Evolutionary conservation across 2,329 filamentous ascomycete species (phyloP).

Genomic region (Juglanconis sp.): DNA sequence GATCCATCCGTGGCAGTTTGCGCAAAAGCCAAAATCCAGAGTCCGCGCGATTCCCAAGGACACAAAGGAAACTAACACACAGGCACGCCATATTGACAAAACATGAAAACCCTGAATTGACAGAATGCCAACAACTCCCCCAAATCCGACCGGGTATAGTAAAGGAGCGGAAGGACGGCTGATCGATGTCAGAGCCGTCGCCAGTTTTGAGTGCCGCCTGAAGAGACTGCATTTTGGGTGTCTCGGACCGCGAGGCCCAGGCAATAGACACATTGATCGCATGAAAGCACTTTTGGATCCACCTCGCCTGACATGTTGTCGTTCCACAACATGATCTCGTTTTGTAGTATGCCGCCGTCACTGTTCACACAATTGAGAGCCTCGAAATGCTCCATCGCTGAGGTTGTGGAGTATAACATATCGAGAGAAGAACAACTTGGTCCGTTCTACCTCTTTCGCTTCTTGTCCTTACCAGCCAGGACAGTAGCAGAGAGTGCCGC

Average conservation of each 20-base stretch:
- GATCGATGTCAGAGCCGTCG: constrained; percentile 10
- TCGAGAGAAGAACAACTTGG: not conserved
- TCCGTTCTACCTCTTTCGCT: constrained; percentile 53
- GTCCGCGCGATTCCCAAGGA: constrained; percentile 6
- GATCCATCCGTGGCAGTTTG: not conserved
- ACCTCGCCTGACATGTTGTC: not conserved
- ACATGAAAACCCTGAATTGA: constrained; percentile 3
- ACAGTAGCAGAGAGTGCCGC: constrained; percentile 42
- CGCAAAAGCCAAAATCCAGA: constrained; percentile 11
- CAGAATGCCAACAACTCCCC: constrained; percentile 17
- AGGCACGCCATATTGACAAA: constrained; percentile 14
- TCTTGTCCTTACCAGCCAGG: constrained; percentile 56
- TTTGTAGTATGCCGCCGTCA: not conserved
- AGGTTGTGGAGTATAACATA: not conserved
- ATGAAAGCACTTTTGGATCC: not conserved
- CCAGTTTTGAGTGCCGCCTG: not conserved
- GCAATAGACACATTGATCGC: constrained; percentile 3
- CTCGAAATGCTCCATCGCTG: not conserved
- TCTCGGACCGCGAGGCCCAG: not conserved
- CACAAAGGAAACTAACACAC: constrained; percentile 3
- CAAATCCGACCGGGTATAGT: constrained; percentile 10
- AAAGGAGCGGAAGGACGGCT: constrained; percentile 16
- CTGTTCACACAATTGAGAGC: not conserved
- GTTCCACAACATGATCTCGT: not conserved
- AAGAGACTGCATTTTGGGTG: constrained; percentile 1